Evolutionary conservation across 345 rosid genomes (phyloP), one percentile per base, ranked within the genome.

Genomic region (Gossypium anomalum): DNA sequence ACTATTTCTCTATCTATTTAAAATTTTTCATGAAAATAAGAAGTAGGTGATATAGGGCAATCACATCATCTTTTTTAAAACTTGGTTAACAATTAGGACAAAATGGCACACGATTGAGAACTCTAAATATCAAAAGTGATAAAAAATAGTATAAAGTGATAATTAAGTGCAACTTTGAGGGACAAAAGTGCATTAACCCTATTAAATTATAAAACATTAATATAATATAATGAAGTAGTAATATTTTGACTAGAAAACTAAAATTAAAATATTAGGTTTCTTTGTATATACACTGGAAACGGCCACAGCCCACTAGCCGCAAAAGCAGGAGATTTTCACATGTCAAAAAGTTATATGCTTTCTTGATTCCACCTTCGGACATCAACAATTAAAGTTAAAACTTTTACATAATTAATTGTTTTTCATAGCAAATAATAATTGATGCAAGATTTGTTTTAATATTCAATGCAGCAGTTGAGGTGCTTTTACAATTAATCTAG

Each of bases 291-390:
- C 17, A 58, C 17, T 17, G 38, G 38, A 11, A 72, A 74, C 55
- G 58, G 44, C 77, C 78, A 19, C 4, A 19, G 25, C 60, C 62
- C 34, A 58, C 81, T 73, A 71, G 80, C 85, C 90, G 88, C 79
- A 85, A 84, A 89, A 87, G 88, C 80, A 76, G 90, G 93, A 78
- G 79, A 78, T 58, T 38, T 73, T 78, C 90, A 85, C 88, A 83
- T 85, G 90, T 73, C 62, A 49, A 71, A 44, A 75, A 77, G 72
- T 20, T 58, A 5, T 34, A 5, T 23, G 63, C 34, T 12, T 34
- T 48, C 58, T 67, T 48, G 75, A 82, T 79, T 77, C 76, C 76
- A 12, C 14, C 80, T 70, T 62, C 17, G 78, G 74, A 74, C 86
- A 85, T 85, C 81, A 81, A 87, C 80, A 79, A 58, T 78, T 82